Evolutionary conservation across 495 filamentous ascomycete genomes (phyloP).

Genomic region (Daldinia concentrica): DNA sequence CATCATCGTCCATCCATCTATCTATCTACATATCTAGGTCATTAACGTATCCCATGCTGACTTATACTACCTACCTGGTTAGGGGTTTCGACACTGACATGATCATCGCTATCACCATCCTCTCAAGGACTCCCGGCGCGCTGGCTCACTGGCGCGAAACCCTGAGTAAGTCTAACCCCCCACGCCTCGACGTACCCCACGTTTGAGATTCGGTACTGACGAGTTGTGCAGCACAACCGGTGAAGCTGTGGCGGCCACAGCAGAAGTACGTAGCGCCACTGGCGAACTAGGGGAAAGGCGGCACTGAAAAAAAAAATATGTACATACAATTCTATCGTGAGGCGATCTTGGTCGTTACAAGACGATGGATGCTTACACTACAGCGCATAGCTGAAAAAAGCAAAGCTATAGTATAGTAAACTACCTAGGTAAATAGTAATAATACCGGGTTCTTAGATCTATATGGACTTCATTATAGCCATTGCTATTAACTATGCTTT

Average conservation of each 20-base stretch:
- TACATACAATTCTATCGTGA: not conserved
- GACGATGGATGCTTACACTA: not conserved
- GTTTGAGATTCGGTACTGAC: constrained; percentile 16
- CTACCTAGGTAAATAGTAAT: not conserved
- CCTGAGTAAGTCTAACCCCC: constrained; percentile 37
- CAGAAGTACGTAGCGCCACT: constrained; percentile 42
- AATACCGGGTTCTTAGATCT: not conserved
- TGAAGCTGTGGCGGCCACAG: constrained; percentile 45
- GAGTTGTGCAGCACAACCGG: constrained; percentile 36
- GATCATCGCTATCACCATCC: constrained; percentile 43
- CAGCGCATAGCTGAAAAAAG: not conserved
- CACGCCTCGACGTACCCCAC: constrained; percentile 1
- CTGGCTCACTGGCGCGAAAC: constrained; percentile 49
- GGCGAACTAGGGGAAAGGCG: constrained; percentile 28
- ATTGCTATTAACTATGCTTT: too few relatives aligned
- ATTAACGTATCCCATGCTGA: not conserved
- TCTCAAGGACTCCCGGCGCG: constrained; percentile 42
- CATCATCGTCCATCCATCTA: not conserved
- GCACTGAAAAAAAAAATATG: not conserved
- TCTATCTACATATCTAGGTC: too few relatives aligned
- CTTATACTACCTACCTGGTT: not conserved
- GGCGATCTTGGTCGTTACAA: not conserved
- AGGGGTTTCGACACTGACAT: constrained; percentile 44
- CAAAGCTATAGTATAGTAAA: not conserved
- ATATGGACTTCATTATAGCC: not conserved